Base-by-base conservation (phyloP, 1,284 basidiomycete genomes). In the Pseudozyma hubeiensis region DNA sequence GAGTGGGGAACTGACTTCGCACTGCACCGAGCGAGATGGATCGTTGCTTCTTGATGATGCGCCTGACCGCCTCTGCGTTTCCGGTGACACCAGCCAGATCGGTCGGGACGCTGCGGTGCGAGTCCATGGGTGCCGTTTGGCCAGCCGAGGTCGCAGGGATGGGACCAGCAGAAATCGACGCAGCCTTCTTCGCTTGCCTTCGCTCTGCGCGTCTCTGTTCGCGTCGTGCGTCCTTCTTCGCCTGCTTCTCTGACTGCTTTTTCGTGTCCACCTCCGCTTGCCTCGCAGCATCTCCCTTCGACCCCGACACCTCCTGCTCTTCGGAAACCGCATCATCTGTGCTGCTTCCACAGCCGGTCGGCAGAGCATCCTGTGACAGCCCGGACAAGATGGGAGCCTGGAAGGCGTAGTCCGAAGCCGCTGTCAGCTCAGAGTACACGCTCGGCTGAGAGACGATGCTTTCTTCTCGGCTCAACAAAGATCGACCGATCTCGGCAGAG, bases 371-470 rank as follows among this genome's bases (percentile, higher is more conserved):
- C n/a, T 41, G 44, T 8, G 44, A 39, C 10, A 51, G 53, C 4
- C 58, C 57, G 7, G 70, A 64, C 13, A 67, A 47, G 29, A 73
- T 47, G 34, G 70, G 65, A 13, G 70, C 61, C 29, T 51, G 65
- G 46, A 67, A 64, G 45, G 52, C 55, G 58, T 75, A 75, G 43
- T 71, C 73, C 1, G 68, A 71, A 2, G 59, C 50, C 9, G 68
- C 73, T 5, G 73, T 75, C 52, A 75, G 46, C 43, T 66, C 64
- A 31, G 73, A 71, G 47, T 75, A 75, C 49, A 67, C 30, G 33
- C 70, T 74, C 4, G 51, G 56, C 46, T 60, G 37, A 13, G 65
- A 64, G 3, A 19, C 53, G 35, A 64, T 30, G 47, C 70, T 74
- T 43, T 58, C 58, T 16, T 58, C n/a, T 4, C 65, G 50, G n/a